phyloP scores from a whole-genome alignment of 208 protist genomes.

The Acanthamoeba royreba region DNA sequence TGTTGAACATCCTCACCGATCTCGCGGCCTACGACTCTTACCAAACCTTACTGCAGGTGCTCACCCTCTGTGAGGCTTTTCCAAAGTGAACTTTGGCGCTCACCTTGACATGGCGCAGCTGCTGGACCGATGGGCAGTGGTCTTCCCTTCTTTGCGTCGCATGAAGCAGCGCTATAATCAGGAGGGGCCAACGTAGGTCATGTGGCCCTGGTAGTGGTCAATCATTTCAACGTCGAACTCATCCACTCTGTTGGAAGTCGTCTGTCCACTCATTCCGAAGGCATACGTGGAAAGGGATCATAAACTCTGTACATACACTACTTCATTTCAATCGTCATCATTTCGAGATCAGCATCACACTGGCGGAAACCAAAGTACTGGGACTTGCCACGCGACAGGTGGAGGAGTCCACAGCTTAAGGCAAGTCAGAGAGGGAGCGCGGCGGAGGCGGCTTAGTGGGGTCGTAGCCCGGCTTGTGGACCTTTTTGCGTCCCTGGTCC shows the following conservation, averaged over 20 bases:
- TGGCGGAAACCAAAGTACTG: no score
- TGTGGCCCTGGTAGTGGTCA: no score
- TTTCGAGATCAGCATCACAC: no score
- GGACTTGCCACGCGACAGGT: no score
- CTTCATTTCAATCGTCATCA: no score
- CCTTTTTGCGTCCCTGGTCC: constrained; percentile 11
- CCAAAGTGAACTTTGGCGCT: not conserved
- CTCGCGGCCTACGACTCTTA: not conserved
- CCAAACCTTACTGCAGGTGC: not conserved
- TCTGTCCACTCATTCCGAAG: no score
- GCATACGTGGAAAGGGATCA: no score
- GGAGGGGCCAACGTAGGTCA: no score
- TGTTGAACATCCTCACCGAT: not conserved
- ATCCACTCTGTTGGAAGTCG: no score
- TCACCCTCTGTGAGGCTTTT: not conserved
- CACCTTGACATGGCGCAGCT: not conserved
- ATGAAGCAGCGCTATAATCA: not conserved
- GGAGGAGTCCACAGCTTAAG: no score
- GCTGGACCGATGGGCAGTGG: not conserved
- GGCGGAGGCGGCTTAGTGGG: constrained; percentile 16
- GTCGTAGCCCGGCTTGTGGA: constrained; percentile 13
- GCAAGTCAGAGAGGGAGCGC: constrained; percentile 3
- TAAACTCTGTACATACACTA: no score
- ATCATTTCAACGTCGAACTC: no score
- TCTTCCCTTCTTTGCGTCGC: not conserved